Evolutionary conservation across 345 rosid species (phyloP).

Genomic region (Melaleuca alternifolia): DNA sequence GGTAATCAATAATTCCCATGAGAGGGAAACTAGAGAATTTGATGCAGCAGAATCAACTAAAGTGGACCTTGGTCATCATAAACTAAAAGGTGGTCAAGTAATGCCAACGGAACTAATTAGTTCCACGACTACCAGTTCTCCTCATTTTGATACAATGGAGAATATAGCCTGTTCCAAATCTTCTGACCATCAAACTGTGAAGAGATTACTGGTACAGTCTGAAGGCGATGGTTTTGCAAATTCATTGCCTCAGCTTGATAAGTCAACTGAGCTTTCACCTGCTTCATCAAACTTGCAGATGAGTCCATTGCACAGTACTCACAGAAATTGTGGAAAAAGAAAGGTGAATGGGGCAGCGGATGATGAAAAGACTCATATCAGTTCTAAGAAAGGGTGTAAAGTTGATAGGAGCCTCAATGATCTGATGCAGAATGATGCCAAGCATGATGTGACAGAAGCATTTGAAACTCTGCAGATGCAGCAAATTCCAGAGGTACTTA

Average conservation of each 20-base stretch:
- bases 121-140: background rate
- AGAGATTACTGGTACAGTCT: background rate
- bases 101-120: background rate
- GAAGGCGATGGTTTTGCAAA: background rate
- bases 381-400: slow-evolving; percentile 12
- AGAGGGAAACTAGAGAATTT: background rate
- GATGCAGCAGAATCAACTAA: slow-evolving; percentile 3
- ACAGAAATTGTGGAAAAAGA: background rate
- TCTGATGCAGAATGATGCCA: slow-evolving; percentile 10
- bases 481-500: slow-evolving; percentile 38
- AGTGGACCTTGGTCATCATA: background rate
- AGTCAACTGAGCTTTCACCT: slow-evolving; percentile 10
- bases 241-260: slow-evolving; percentile 34
- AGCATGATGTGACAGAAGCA: slow-evolving; percentile 17
- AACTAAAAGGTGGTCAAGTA: background rate
- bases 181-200: slow-evolving; percentile 9
- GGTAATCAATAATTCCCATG: background rate
- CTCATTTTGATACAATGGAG: background rate
- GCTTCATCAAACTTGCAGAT: slow-evolving; percentile 29
- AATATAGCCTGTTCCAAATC: slow-evolving; percentile 15
- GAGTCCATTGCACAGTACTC: slow-evolving; percentile 10
- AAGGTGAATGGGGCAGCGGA: background rate
- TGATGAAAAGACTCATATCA: background rate
- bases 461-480: slow-evolving; percentile 25
- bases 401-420: slow-evolving; percentile 4